phyloP scores from a whole-genome alignment of 2,329 filamentous ascomycete species.

The Fusarium pseudograminearum region DNA sequence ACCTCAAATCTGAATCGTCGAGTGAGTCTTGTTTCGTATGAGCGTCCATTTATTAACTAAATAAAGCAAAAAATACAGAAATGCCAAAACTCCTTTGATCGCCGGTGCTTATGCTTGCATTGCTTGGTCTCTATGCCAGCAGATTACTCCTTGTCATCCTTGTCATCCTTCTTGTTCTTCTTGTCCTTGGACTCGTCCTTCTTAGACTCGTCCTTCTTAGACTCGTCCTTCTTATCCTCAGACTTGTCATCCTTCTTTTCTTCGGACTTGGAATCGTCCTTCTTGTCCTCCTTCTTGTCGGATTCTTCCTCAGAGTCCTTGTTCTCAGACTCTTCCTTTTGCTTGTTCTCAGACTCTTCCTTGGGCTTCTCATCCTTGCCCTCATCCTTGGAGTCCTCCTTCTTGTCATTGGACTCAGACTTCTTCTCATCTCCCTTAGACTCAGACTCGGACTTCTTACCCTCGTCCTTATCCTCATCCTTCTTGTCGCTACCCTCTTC shows the following conservation, averaged over 20 bases:
- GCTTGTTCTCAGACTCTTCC: constrained; percentile 17
- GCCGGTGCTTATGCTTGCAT: constrained; percentile 17
- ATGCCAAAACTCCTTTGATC: constrained; percentile 26
- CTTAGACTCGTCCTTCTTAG: constrained; percentile 10
- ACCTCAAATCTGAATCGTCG: not conserved
- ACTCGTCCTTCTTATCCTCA: not conserved
- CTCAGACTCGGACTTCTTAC: constrained; percentile 25
- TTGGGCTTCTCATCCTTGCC: constrained; percentile 24
- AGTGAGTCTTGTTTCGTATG: not conserved
- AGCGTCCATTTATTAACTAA: constrained; percentile 23
- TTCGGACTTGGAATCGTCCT: constrained; percentile 21
- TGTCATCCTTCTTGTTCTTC: constrained; percentile 29
- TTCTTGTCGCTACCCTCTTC: constrained; percentile 41
- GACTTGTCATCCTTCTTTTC: constrained; percentile 4
- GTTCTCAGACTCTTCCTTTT: constrained; percentile 29
- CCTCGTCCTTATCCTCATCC: constrained; percentile 40
- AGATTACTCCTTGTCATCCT: constrained; percentile 27
- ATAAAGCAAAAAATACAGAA: not conserved
- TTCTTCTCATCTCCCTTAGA: constrained; percentile 36
- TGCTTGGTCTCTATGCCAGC: not conserved
- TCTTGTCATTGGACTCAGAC: constrained; percentile 27
- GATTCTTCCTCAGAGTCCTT: not conserved
- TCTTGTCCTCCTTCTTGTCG: constrained; percentile 23
- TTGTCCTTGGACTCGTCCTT: constrained; percentile 23
- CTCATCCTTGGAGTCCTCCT: constrained; percentile 29